Evolutionary conservation across 345 rosid genomes (phyloP), one percentile per base, ranked within the genome.

Genomic region (Rhodamnia rubescens): DNA sequence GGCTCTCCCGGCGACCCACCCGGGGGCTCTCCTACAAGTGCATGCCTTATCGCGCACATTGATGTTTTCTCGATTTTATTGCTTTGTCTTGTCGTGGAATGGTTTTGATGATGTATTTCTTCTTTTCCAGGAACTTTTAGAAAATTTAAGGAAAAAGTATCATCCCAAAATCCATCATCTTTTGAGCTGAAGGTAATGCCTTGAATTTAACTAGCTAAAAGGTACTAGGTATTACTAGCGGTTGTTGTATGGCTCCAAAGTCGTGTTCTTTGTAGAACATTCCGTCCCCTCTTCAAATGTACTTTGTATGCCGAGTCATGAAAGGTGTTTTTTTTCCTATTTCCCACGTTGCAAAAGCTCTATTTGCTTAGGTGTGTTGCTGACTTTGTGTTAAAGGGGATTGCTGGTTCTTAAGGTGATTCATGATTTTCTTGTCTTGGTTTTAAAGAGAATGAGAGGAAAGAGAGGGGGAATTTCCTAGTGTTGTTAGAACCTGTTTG

Each of bases 131-230:
- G 94, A 85, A 96, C 96, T 83, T 96, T 91, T 83, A 93, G 96
- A 89, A 95, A 93, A 87, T 96, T 93, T 85, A 96, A 96, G 90
- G 98, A 91, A 87, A 94, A 90, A 83, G 29, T 92, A 86, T 92
- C 84, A 74, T 86, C 94, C 54, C 98, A 94, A 84, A 94, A 93
- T 84, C 90, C 92, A 22, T 90, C 91, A 49, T 89, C 94, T 87
- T 88, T 92, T 84, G 92, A 91, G 87, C 89, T 88, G 53, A 95
- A 94, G 94, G 98, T 94, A 89, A 86, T 64, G 44, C 29, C 44
- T 64, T 0, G 75, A 64, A 44, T 32, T 64, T 64, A 22, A 64
- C 75, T 64, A 29, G 75, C 44, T 64, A 44, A 64, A 61, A 32
- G 22, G 75, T 64, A 64, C 44, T 4, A 52, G n/a, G 16, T 52